Evolutionary conservation across 2,329 filamentous ascomycete species (phyloP).

Genomic region (Camptophora hylomeconis): DNA sequence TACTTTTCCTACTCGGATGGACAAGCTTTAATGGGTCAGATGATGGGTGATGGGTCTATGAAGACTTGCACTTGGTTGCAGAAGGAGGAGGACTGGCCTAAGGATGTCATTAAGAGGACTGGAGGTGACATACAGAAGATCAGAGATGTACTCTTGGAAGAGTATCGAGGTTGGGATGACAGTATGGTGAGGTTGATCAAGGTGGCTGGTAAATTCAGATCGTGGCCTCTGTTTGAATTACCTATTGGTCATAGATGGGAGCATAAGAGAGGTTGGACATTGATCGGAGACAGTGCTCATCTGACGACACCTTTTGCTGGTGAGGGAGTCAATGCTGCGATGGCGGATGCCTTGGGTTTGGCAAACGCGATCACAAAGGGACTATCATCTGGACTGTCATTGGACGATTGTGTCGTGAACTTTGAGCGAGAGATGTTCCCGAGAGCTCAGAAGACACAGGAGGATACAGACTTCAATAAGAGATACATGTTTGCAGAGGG

Average conservation of each 20-base stretch:
- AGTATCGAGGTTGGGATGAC: slow-evolving; percentile 15
- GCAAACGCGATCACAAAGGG: slow-evolving; percentile 14
- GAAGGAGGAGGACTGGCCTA: slow-evolving; percentile 14
- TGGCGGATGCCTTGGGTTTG: slow-evolving; percentile 19
- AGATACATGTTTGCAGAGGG: slow-evolving; percentile 16
- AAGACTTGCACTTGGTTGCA: slow-evolving; percentile 18
- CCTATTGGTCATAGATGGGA: slow-evolving; percentile 16
- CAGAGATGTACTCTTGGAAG: slow-evolving; percentile 12
- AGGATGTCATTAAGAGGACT: slow-evolving; percentile 6
- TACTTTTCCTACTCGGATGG: slow-evolving; percentile 16
- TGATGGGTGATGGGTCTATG: slow-evolving; percentile 16
- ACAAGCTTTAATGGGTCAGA: slow-evolving; percentile 13
- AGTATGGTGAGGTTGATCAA: slow-evolving; percentile 15
- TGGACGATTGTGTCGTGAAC: slow-evolving; percentile 15
- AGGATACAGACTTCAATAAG: slow-evolving; percentile 17
- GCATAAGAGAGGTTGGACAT: slow-evolving; percentile 17
- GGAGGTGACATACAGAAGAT: slow-evolving; percentile 8
- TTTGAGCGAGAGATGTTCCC: slow-evolving; percentile 19
- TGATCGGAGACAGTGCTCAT: slow-evolving; percentile 22
- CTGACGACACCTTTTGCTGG: slow-evolving; percentile 21
- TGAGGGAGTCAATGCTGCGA: slow-evolving; percentile 21
- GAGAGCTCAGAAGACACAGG: slow-evolving; percentile 14
- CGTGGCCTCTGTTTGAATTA: slow-evolving; percentile 17
- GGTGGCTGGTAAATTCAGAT: slow-evolving; percentile 10
- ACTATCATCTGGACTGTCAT: slow-evolving; percentile 4